A percentile compares a stretch with the other conserved stretches of the same genome.
Conservation (phyloP, 208 protist species). For the Angomonas desouzai region DNA sequence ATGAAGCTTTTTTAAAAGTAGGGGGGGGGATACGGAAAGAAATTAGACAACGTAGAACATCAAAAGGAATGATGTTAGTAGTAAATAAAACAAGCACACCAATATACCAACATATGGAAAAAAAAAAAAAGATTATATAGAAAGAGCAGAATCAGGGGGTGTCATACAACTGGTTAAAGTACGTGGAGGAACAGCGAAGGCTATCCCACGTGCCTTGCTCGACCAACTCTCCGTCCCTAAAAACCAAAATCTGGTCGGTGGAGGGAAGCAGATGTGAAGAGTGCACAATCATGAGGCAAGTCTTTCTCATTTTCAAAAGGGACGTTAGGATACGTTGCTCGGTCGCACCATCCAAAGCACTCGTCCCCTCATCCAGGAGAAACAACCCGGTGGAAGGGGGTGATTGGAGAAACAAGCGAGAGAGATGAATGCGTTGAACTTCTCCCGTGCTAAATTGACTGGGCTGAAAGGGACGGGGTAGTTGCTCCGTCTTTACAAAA, state of each 20-base stretch:
- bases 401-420: neutral
- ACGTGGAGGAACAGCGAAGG: neutral
- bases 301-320: neutral
- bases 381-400: neutral
- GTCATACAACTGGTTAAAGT: neutral
- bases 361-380: neutral
- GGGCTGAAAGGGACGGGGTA: neutral
- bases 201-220: neutral
- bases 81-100: no score
- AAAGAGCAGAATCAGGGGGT: no score
- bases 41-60: no score
- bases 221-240: neutral
- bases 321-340: neutral
- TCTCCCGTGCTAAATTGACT: neutral
- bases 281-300: neutral
- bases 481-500: neutral
- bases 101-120: no score
- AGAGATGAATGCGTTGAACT: neutral
- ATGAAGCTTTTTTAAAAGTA: no score
- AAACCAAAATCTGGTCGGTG: neutral
- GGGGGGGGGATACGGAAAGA: no score
- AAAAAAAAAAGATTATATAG: no score
- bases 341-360: neutral
- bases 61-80: no score
- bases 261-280: neutral